Base-by-base conservation (phyloP, 148 eudicot species). In the Fagopyrum esculentum region DNA sequence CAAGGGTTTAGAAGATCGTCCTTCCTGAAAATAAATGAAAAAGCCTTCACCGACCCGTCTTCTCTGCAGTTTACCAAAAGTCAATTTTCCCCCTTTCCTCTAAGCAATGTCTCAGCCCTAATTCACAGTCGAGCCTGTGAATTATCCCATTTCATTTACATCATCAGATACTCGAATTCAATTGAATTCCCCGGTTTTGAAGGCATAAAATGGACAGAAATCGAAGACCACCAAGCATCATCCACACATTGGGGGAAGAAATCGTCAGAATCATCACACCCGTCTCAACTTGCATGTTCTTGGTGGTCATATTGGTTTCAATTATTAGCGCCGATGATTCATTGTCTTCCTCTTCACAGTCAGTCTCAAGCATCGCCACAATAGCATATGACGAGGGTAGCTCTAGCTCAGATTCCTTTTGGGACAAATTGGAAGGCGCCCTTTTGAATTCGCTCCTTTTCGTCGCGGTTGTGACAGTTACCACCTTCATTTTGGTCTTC, bases 371-470 rank as follows among this genome's bases (percentile, higher is more conserved):
- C 48, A 87, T 93, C 49, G 93, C 95, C 78, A 87, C 89, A 48
- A 66, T 89, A 45, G 98, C 93, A 16, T 96, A 90, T 81, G 74
- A 82, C 69, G 98, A 96, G 82, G 75, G 45, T 80, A 76, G 72
- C 57, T 89, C 97, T 29, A 73, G 69, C 52, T 86, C 94, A 13
- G 95, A 90, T 55, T 87, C 98, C 66, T 69, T 77, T 43, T 90
- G 89, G 91, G 97, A 89, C 71, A 90, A 96, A 84, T 79, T 92
- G 76, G 61, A 86, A 87, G 97, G 97, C 74, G 99, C 99, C 84
- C 85, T 92, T 55, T 86, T 96, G 77, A 92, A 90, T 55, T 88
- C 98, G 0, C 84, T 92, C 52, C 91, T 96, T 9, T 96, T 96
- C 81, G 94, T 96, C 5, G 86, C 82, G 4, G 83, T 90, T 77